Percentiles rank a stretch among this genome's conserved stretches.
phyloP scores from a whole-genome alignment of 78 protist genomes.

The Mastigamoeba balamuthi region DNA sequence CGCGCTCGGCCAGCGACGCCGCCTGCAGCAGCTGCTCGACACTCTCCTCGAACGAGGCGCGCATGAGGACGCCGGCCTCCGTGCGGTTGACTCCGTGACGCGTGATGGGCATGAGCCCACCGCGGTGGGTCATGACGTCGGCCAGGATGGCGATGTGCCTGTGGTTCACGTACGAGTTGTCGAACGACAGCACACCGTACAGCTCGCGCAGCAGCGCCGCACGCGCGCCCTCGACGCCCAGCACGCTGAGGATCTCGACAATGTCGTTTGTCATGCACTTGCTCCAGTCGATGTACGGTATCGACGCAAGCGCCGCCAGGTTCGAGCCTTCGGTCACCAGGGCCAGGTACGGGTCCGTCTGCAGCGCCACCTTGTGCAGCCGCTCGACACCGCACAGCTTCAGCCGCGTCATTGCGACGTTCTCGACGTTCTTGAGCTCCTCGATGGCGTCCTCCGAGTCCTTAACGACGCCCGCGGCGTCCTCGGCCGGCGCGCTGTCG shows the following conservation, averaged over 20 bases:
- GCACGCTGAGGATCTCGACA: slow-evolving; percentile 69
- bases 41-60: slow-evolving; percentile 97
- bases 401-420: no score
- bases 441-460: slow-evolving; percentile 21
- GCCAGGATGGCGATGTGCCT: slow-evolving; percentile 90
- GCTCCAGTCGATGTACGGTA: slow-evolving; percentile 67
- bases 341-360: no score
- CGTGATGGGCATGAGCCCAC: slow-evolving; percentile 90
- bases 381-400: no score
- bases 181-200: slow-evolving; percentile 68
- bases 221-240: slow-evolving; percentile 99
- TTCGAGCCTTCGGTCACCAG: slow-evolving; percentile 87
- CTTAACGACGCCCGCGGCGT: slow-evolving; percentile 1
- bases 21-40: slow-evolving; percentile 96
- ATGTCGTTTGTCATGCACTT: slow-evolving; percentile 87
- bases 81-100: slow-evolving; percentile 97
- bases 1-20: slow-evolving; percentile 76
- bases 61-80: slow-evolving; percentile 60
- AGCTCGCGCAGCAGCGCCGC: slow-evolving; percentile 75
- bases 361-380: no score
- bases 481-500: no score
- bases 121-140: slow-evolving; percentile 95
- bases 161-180: slow-evolving; percentile 96
- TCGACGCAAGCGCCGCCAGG: slow-evolving; percentile 63
- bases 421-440: no score